Evolutionary conservation across 106 monocot species (phyloP), one percentile per base, ranked within the genome.

Genomic region (Dendrobium huoshanense): DNA sequence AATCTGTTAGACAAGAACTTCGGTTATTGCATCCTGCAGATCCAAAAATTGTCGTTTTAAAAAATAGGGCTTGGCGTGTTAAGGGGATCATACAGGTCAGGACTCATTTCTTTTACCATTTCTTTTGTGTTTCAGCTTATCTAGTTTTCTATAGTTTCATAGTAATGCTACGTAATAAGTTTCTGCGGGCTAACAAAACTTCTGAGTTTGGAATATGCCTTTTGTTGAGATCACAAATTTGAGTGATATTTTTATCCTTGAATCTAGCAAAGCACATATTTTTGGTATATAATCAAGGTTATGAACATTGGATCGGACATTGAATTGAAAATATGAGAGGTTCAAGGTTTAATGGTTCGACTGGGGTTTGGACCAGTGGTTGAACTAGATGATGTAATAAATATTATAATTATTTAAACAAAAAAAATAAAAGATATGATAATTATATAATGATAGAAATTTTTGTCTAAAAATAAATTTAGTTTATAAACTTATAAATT

Each of bases 11-110:
- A 64, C 83, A 91, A 2, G 95, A 95, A 75, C 73, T 95, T 41
- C 79, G 67, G 4, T 75, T 73, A 10, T 68, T 85, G 84, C 93
- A 93, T 86, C 95, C 95, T 37, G 79, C 85, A 41, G 95, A 89
- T 88, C 73, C 95, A 16, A 67, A 88, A 17, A 89, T 91, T 82
- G 91, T 91, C 9, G 83, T 91, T 27, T 41, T 88, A 19, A 89
- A 88, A 54, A 84, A 89, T 79, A 88, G 89, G 22, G 88, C 89
- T 82, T 95, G 92, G 92, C 89, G 93, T 54, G 93, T 95, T 41
- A 95, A 93, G 59, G 95, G 95, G 25, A 45, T 91, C 24, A 91
- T 95, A 24, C 95, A 93, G 95, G 93, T 95, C 7, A 65, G 64
- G n/a, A 24, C 25, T 65, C 64, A 9, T 61, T 61, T 22, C 22